Base-by-base conservation (phyloP, 129 eudicot genomes). In the Flaveria linearis region DNA sequence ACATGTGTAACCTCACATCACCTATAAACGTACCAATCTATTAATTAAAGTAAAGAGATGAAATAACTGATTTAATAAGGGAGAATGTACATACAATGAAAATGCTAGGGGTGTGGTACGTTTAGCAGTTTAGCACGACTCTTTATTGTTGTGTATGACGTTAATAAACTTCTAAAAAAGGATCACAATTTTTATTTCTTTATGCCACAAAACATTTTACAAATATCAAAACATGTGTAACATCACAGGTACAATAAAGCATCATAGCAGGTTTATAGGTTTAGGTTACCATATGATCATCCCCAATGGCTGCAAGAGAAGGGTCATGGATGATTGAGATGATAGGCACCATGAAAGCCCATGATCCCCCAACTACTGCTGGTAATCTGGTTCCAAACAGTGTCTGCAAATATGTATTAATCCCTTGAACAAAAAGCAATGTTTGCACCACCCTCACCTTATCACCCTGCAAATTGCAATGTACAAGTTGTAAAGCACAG, bases 381-480 rank as follows among this genome's bases (percentile, higher is more conserved):
- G 99, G 99, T 76, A 95, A 83, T 66, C 99, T 82, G 7, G 99
- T 95, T 26, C 99, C 99, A 13, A 95, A 95, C 33, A 95, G 84
- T 22, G 99, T 91, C 76, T 95, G 99, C 68, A 95, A 71, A 51
- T 84, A 81, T 26, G 99, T 95, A 75, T 95, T 95, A 76, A 95
- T 83, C 73, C 99, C 99, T 86, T 87, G 91, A 69, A 95, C 95
- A 83, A 95, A 95, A 25, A 95, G 88, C 84, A 95, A 81, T 23
- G 99, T 91, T 81, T 95, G 99, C 71, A 91, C 90, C 50, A 95
- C 99, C 79, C 97, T 91, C 84, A 92, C 89, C 82, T 95, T 95
- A 77, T 95, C 99, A 80, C 85, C 92, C 99, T 95, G 86, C 72
- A 74, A 56, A 67, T 41, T 13, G 22, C 3, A 52, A 67, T 66